Percentiles rank a stretch among this genome's conserved stretches.
Conservation (phyloP, 1,284 basidiomycete genomes). For the Mrakiaceae sp. region DNA sequence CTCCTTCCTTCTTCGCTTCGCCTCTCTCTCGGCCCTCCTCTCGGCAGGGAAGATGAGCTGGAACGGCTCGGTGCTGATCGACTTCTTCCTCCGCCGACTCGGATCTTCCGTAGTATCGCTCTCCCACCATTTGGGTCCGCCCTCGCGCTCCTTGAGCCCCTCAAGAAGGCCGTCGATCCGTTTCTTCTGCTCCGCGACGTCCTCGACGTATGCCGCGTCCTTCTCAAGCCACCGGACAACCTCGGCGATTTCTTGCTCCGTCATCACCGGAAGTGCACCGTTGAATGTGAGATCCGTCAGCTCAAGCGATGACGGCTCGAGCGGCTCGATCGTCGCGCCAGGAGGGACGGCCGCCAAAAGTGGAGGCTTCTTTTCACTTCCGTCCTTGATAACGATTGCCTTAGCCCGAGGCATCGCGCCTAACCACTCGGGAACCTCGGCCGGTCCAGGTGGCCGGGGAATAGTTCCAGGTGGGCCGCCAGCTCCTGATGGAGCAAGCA, state of each 20-base stretch:
- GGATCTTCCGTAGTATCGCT: slow-evolving; percentile 35
- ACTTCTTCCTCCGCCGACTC: slow-evolving; percentile 24
- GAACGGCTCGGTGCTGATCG: slow-evolving; percentile 41
- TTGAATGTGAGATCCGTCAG: slow-evolving; percentile 36
- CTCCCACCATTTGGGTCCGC: slow-evolving; percentile 42
- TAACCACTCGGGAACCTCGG: too few species aligned
- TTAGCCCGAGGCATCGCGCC: neutral
- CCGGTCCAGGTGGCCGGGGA: too few species aligned
- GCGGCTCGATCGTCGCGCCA: neutral
- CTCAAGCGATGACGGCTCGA: neutral
- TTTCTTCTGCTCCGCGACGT: slow-evolving; percentile 28
- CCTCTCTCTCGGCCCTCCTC: slow-evolving; percentile 34
- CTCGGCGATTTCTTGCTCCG: slow-evolving; percentile 38
- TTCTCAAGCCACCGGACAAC: slow-evolving; percentile 45
- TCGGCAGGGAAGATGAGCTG: slow-evolving; percentile 53
- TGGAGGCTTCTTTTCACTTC: neutral
- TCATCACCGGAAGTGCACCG: slow-evolving; percentile 46
- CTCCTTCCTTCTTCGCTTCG: slow-evolving; percentile 43
- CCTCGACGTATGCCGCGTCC: slow-evolving; percentile 41
- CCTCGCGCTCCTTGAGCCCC: slow-evolving; percentile 28
- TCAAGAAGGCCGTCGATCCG: slow-evolving; percentile 25
- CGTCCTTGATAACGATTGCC: neutral
- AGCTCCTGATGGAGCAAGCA: too few species aligned
- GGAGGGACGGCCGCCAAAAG: neutral
- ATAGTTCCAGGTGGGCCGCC: too few species aligned